Conservation (phyloP, 2,329 filamentous ascomycete genomes). For the Neocucurbitaria cava region DNA sequence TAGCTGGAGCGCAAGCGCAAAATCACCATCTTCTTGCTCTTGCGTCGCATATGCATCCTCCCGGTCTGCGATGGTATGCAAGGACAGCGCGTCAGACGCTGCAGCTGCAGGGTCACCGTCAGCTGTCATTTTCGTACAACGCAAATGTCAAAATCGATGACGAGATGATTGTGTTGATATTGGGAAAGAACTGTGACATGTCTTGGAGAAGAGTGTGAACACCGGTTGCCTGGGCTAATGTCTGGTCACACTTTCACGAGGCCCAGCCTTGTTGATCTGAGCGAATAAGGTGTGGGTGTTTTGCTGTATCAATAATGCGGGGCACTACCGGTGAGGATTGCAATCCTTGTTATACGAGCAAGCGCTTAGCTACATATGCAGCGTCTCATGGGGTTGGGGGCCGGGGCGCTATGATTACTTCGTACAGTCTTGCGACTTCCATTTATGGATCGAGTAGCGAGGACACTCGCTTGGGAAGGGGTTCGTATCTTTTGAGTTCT, state of each 20-base stretch:
- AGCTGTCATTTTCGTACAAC: conserved; percentile 4
- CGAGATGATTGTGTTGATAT: background rate
- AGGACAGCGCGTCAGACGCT: conserved; percentile 13
- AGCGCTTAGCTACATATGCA: background rate
- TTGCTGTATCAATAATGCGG: background rate
- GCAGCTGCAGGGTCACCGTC: conserved; percentile 2
- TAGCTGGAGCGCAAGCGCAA: conserved; percentile 13
- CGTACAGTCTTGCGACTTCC: no score
- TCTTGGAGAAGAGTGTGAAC: no score
- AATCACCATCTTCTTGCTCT: conserved; percentile 21
- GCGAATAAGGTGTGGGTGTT: background rate
- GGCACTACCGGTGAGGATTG: conserved; percentile 5
- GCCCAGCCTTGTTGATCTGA: background rate
- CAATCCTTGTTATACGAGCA: conserved; percentile 2
- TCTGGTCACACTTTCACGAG: background rate
- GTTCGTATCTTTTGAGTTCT: no score
- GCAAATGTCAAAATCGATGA: background rate
- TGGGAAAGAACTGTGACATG: background rate
- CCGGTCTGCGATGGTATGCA: conserved; percentile 19
- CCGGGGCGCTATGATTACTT: no score
- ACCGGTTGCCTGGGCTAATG: no score
- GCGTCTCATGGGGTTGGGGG: background rate
- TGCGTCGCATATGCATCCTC: conserved; percentile 11
- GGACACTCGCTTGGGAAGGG: no score
- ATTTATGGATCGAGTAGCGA: no score